phyloP scores from a whole-genome alignment of 2,329 filamentous ascomycete genomes.

The Colletotrichum horii region DNA sequence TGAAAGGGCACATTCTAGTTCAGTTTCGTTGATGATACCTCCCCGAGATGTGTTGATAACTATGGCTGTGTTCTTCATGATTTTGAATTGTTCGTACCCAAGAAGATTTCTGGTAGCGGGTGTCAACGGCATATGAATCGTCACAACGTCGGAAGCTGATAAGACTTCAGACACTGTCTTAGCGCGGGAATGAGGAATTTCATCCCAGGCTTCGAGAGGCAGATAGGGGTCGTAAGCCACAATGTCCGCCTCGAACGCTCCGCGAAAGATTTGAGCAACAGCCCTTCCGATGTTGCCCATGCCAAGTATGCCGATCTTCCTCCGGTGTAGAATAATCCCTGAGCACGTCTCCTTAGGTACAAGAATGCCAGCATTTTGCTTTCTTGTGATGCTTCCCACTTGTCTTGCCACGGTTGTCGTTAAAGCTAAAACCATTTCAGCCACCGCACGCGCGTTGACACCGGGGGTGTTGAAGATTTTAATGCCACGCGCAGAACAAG shows the following conservation, averaged over 20 bases:
- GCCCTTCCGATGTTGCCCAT: constrained; percentile 44
- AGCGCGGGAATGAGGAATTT: constrained; percentile 35
- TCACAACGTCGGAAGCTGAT: constrained; percentile 36
- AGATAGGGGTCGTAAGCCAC: constrained; percentile 41
- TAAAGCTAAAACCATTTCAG: constrained; percentile 41
- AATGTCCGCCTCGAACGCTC: constrained; percentile 37
- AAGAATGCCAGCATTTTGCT: constrained; percentile 33
- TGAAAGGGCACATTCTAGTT: constrained; percentile 33
- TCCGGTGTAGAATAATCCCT: constrained; percentile 38
- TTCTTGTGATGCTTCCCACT: constrained; percentile 32
- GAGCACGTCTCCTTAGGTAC: constrained; percentile 44
- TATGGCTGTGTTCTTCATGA: constrained; percentile 43
- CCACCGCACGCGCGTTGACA: constrained; percentile 46
- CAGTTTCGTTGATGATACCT: constrained; percentile 43
- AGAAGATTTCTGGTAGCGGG: constrained; percentile 36
- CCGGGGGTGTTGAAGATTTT: constrained; percentile 53
- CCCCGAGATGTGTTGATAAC: constrained; percentile 45
- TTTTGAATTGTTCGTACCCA: constrained; percentile 29
- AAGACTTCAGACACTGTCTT: constrained; percentile 36
- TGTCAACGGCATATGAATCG: constrained; percentile 42
- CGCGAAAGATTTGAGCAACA: constrained; percentile 40
- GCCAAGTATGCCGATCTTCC: constrained; percentile 41
- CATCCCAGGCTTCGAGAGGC: constrained; percentile 33
- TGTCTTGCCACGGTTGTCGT: constrained; percentile 38
- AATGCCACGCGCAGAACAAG: constrained; percentile 42